Percentiles rank a stretch among this genome's conserved stretches.
These are phyloP conservation scores for Zymoseptoria pseudotritici DNA, from an alignment of 2,329 filamentous ascomycete genomes.

Conservation along the genomic window DNA sequence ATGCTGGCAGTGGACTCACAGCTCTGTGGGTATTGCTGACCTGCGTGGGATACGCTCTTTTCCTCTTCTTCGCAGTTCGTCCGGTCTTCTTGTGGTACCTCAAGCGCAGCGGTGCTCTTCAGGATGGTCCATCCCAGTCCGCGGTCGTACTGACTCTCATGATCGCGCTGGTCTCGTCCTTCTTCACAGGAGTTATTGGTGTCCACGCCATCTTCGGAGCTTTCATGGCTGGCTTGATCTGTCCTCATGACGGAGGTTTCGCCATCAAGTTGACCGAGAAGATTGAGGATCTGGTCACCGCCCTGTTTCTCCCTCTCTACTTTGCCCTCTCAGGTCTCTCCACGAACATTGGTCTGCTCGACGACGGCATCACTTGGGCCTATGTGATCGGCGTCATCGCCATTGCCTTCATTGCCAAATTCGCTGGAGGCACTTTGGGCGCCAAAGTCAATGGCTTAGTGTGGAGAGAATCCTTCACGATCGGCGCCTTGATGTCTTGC, in stretches of 20 bases:
- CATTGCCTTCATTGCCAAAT: constrained; percentile 78
- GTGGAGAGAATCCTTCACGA: constrained; percentile 84
- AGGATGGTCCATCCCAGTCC: constrained; percentile 80
- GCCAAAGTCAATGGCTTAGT: constrained; percentile 68
- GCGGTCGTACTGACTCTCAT: constrained; percentile 78
- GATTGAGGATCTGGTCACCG: constrained; percentile 81
- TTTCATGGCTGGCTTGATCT: constrained; percentile 82
- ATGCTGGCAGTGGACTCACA: constrained; percentile 72
- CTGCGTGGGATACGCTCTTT: constrained; percentile 65
- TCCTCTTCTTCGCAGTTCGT: constrained; percentile 65
- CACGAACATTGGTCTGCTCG: constrained; percentile 76
- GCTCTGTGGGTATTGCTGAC: constrained; percentile 79
- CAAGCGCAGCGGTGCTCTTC: constrained; percentile 64
- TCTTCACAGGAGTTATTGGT: constrained; percentile 85
- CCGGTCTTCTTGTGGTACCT: constrained; percentile 70
- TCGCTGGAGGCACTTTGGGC: constrained; percentile 72
- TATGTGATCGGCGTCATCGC: constrained; percentile 79
- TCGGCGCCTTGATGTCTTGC: constrained; percentile 90
- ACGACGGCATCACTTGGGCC: constrained; percentile 76
- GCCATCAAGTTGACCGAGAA: constrained; percentile 89
- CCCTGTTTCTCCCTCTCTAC: constrained; percentile 81
- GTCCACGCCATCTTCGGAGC: constrained; percentile 92
- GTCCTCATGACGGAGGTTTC: constrained; percentile 82
- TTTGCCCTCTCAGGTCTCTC: constrained; percentile 87
- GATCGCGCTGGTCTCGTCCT: constrained; percentile 68